phyloP scores from a whole-genome alignment of 2,329 filamentous ascomycete species.

The Lecanicillium sp. region DNA sequence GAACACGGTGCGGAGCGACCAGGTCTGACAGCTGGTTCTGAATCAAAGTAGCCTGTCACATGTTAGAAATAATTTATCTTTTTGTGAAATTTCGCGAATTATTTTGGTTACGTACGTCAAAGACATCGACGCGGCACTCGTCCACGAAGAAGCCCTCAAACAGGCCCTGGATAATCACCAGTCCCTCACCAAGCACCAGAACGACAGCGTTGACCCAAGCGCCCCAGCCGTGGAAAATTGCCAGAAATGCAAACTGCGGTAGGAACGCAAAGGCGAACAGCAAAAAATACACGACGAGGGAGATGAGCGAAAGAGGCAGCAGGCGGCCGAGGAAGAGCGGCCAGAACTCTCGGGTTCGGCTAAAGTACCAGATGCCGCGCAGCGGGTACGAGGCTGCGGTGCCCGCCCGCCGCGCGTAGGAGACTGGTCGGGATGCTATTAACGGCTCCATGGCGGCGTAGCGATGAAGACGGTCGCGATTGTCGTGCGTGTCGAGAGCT shows the following conservation, averaged over 20 bases:
- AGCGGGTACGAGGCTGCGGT: conserved; percentile 50
- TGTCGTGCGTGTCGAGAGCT: neutral
- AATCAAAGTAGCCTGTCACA: conserved; percentile 60
- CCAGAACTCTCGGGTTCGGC: conserved; percentile 70
- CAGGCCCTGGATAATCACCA: conserved; percentile 62
- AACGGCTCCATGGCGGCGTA: conserved; percentile 1
- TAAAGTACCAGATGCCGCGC: conserved; percentile 77
- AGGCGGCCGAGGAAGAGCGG: conserved; percentile 74
- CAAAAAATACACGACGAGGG: conserved; percentile 73
- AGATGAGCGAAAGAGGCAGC: conserved; percentile 75
- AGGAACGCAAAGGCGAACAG: conserved; percentile 86
- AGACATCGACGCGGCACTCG: conserved; percentile 71
- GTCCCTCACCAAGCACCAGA: conserved; percentile 75
- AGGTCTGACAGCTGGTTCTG: conserved; percentile 65
- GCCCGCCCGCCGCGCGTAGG: conserved; percentile 39
- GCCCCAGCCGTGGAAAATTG: conserved; percentile 77
- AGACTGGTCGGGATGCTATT: conserved; percentile 25
- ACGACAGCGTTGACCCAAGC: conserved; percentile 90
- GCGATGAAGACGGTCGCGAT: neutral
- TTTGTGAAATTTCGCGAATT: conserved; percentile 7
- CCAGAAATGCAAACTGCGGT: conserved; percentile 82
- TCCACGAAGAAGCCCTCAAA: conserved; percentile 81
- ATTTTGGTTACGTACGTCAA: conserved; percentile 58
- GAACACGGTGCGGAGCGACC: conserved; percentile 58
- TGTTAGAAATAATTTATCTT: neutral